Evolutionary conservation across 306 rosid species (phyloP).

Genomic region (Cotoneaster glaucophyllus): DNA sequence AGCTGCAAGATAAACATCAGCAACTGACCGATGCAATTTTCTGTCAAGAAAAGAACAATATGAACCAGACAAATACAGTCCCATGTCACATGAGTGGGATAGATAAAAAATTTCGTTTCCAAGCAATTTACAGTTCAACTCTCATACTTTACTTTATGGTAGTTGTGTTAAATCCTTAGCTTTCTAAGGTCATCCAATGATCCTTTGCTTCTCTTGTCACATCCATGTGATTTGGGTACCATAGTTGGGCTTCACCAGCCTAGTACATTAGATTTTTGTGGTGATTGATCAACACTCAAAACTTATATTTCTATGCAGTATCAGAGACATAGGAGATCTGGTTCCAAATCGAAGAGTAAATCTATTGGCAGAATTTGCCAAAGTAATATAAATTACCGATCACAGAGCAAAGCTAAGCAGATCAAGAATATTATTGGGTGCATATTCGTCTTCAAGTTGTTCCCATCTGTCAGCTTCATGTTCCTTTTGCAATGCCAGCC

Average conservation of each 20-base stretch:
- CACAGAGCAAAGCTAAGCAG: not conserved
- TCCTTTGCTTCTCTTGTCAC: not conserved
- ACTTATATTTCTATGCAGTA: not conserved
- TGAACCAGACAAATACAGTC: not conserved
- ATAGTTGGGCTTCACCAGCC: not conserved
- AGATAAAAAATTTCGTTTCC: not conserved
- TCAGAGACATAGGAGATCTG: not conserved
- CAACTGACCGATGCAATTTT: not conserved
- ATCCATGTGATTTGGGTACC: not conserved
- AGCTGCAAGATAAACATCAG: conserved; percentile 18
- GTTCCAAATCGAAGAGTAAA: not conserved
- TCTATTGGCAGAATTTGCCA: not conserved
- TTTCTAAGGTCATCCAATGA: not conserved
- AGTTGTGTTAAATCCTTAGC: not conserved
- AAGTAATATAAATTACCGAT: not conserved
- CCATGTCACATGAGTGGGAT: not conserved
- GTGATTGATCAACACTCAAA: not conserved
- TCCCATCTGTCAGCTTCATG: not conserved
- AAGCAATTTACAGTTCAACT: not conserved
- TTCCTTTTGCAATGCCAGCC: not conserved
- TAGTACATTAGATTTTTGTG: not conserved
- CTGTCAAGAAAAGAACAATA: not conserved
- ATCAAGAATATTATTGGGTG: not conserved
- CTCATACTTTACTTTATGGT: not conserved
- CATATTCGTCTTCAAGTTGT: not conserved